phyloP scores from a whole-genome alignment of 441 rosid genomes.

The Bocquillonia castaneifolia region DNA sequence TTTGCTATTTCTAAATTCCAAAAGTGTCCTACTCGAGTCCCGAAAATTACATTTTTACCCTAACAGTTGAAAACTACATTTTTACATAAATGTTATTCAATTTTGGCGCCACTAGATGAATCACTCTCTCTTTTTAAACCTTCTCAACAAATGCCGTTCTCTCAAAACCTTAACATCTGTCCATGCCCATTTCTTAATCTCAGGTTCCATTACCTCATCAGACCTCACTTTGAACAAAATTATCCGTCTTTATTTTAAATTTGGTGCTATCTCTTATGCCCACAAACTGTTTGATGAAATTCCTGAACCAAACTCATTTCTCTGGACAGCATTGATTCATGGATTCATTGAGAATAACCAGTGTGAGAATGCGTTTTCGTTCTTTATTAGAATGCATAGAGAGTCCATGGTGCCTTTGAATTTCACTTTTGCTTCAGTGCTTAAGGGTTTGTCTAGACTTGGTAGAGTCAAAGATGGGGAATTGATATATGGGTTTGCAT shows the following conservation, averaged over 20 bases:
- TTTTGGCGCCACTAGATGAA: constrained; percentile 35
- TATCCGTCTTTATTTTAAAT: constrained; percentile 13
- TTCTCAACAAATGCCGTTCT: constrained; percentile 24
- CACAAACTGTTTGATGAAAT: constrained; percentile 31
- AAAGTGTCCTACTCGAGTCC: too few species aligned
- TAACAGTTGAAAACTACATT: background rate
- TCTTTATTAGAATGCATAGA: constrained; percentile 26
- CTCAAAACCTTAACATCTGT: constrained; percentile 25
- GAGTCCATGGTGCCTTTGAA: constrained; percentile 25
- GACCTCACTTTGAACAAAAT: constrained; percentile 34
- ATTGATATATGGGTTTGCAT: constrained; percentile 25
- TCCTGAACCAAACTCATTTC: constrained; percentile 28
- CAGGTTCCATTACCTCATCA: constrained; percentile 20
- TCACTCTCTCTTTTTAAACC: constrained; percentile 17
- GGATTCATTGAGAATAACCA: constrained; percentile 23
- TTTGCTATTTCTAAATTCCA: too few species aligned
- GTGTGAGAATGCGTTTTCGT: constrained; percentile 18
- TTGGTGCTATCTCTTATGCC: constrained; percentile 22
- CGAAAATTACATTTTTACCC: too few species aligned
- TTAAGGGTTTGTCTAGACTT: constrained; percentile 30
- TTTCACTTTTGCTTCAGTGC: constrained; percentile 33
- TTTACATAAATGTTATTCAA: background rate
- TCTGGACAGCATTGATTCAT: constrained; percentile 35
- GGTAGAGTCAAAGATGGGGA: constrained; percentile 27
- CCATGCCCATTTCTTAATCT: constrained; percentile 28